Percentiles rank a stretch among this genome's conserved stretches.
Conservation (phyloP, 2,329 filamentous ascomycete species). For the Orbilia ellipsospora region DNA sequence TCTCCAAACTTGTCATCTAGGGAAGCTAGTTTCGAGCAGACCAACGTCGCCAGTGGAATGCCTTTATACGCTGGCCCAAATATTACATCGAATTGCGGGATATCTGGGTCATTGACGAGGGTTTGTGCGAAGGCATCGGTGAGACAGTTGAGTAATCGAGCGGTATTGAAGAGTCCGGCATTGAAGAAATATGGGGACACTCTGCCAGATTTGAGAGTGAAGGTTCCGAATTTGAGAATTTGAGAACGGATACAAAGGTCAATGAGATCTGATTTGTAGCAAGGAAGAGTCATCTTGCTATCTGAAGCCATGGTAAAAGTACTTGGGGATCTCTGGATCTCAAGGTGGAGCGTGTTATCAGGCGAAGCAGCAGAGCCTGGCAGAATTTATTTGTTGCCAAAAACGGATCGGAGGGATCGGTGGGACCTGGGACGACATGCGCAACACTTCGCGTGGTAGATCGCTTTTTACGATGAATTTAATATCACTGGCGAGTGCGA, state of each 20-base stretch:
- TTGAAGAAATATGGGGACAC: conserved; percentile 98
- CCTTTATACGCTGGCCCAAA: conserved; percentile 98
- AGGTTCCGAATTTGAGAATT: conserved; percentile 83
- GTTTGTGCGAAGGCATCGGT: conserved; percentile 81
- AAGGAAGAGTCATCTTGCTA: conserved; percentile 63
- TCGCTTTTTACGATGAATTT: too few relatives aligned
- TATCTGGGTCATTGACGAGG: conserved; percentile 64
- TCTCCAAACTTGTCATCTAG: conserved; percentile 74
- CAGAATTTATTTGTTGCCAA: conserved; percentile 2
- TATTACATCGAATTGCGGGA: conserved; percentile 78
- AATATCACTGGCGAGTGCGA: too few relatives aligned
- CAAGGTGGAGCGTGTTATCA: too few relatives aligned
- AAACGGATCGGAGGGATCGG: conserved; percentile 6
- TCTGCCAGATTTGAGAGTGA: conserved; percentile 91
- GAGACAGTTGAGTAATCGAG: conserved; percentile 79
- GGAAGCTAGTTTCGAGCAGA: conserved; percentile 78
- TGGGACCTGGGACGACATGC: background rate
- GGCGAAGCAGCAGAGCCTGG: too few relatives aligned
- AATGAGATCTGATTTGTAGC: conserved; percentile 80
- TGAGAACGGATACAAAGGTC: conserved; percentile 74
- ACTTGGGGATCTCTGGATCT: too few relatives aligned
- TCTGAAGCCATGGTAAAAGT: conserved; percentile 23
- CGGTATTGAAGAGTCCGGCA: conserved; percentile 87
- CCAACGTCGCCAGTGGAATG: conserved; percentile 85
- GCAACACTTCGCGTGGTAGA: background rate